Evolutionary conservation across 1,284 basidiomycete species (phyloP), one percentile per base, ranked within the genome.

Genomic region (Boletus semigastroideus): DNA sequence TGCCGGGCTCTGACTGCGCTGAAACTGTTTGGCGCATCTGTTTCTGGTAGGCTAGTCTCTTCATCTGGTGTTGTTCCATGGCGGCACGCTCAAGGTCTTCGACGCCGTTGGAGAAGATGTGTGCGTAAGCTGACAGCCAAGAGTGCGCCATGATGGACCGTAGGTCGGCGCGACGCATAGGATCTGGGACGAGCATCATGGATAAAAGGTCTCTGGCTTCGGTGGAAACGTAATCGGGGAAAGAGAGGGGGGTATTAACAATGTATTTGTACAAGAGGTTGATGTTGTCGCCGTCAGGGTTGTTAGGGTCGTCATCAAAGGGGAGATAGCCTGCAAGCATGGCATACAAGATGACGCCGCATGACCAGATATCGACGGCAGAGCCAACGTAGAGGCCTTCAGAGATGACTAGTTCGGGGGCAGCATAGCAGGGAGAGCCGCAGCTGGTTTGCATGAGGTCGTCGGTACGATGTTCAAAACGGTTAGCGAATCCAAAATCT

Each of bases 221-320:
- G 6, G 78, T 67, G 9, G 91, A 91, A 61, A 98, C 85, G 72
- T 96, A 94, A 42, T 96, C 92, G 14, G 94, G 94, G 77, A 97
- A 98, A 31, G 92, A 90, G 54, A 98, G 84, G 2, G 91, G 90
- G 1, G 95, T 98, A 76, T 87, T 94, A 73, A 98, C 90, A 72
- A 99, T 99, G 75, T 99, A 99, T 71, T 92, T 94, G 85, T 99
- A 99, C 46, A 99, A 78, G n/a, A 98, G 79, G 68, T 98, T 99
- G 79, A 99, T 99, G 74, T 99, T 99, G 76, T 99, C 95, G 52
- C 97, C 97, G 58, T 99, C 97, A 4, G 97, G 97, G 71, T 99
- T 99, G 30, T 88, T 89, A 1, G 97, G 97, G 72, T 99, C 97
- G 70, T 99, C 97, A 72, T 99, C 97, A 71, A 98, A 99, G n/a